These are phyloP conservation scores for Sarocladium brachiariae DNA, from an alignment of 2,329 filamentous ascomycete genomes.

Conservation along the genomic window DNA sequence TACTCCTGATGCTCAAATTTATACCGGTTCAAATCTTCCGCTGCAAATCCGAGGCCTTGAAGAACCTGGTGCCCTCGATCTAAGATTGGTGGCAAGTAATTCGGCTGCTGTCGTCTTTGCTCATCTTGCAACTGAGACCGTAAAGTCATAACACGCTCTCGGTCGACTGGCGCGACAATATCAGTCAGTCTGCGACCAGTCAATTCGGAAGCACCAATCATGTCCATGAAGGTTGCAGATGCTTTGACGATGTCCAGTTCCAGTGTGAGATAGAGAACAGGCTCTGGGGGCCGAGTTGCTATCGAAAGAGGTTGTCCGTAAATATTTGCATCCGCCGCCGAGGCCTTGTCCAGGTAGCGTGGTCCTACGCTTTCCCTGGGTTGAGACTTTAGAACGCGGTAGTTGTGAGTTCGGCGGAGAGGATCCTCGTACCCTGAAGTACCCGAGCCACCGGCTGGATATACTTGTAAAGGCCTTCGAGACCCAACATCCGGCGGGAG, in stretches of 20 bases:
- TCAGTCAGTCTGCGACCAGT: conserved; percentile 46
- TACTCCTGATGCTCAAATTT: conserved; percentile 47
- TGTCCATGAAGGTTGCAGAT: conserved; percentile 49
- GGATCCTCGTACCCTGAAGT: conserved; percentile 39
- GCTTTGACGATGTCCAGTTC: conserved; percentile 52
- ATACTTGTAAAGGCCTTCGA: conserved; percentile 45
- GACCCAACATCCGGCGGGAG: conserved; percentile 37
- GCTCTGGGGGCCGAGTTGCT: conserved; percentile 37
- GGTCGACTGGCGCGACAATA: conserved; percentile 43
- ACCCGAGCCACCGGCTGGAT: conserved; percentile 37
- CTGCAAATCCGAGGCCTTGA: conserved; percentile 44
- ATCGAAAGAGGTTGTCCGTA: conserved; percentile 38
- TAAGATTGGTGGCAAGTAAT: conserved; percentile 59
- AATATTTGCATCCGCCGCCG: conserved; percentile 39
- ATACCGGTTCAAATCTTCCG: conserved; percentile 46
- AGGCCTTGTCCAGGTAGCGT: conserved; percentile 44
- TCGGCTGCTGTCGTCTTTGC: conserved; percentile 50
- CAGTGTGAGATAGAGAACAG: conserved; percentile 51
- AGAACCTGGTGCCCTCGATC: conserved; percentile 48
- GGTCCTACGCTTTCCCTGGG: conserved; percentile 39
- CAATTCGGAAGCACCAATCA: conserved; percentile 41
- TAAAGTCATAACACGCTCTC: conserved; percentile 43
- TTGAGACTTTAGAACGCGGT: conserved; percentile 49
- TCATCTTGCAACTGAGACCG: conserved; percentile 50
- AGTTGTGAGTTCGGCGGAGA: conserved; percentile 39